These are phyloP conservation scores for Mycena rosella DNA, from an alignment of 768 basidiomycete genomes.

Conservation along the genomic window DNA sequence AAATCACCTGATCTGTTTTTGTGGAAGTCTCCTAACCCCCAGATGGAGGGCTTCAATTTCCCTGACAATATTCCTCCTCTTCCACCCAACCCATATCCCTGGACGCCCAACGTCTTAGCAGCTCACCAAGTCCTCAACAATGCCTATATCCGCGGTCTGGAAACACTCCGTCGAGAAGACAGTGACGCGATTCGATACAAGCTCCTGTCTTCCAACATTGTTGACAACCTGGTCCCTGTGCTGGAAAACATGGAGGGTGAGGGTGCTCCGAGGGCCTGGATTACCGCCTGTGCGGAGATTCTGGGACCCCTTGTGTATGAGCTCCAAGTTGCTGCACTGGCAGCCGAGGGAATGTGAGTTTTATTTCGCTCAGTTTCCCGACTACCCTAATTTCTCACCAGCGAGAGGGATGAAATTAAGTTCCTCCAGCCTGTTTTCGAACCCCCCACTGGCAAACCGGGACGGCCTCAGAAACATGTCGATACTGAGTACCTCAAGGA, in stretches of 20 bases:
- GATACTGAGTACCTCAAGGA: not conserved
- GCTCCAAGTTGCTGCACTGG: slow-evolving; percentile 1
- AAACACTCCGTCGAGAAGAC: slow-evolving; percentile 2
- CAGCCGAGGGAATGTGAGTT: slow-evolving; percentile 17
- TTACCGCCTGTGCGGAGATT: slow-evolving; percentile 1
- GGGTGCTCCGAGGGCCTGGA: slow-evolving; percentile 4
- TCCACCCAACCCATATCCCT: not conserved
- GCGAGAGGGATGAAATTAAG: slow-evolving; percentile 1
- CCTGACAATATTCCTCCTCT: not conserved
- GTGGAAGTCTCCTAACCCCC: no score
- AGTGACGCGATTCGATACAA: slow-evolving; percentile 4
- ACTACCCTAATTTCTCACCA: no score
- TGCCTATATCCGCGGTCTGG: not conserved
- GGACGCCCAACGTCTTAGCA: not conserved
- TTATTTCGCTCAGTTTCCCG: not conserved
- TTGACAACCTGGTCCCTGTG: not conserved
- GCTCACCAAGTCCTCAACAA: not conserved
- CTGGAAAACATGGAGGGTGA: slow-evolving; percentile 3
- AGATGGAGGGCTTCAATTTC: slow-evolving; percentile 8
- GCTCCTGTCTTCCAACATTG: slow-evolving; percentile 15
- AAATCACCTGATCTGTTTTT: no score
- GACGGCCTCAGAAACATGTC: no score
- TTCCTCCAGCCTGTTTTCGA: slow-evolving; percentile 5
- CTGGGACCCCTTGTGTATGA: slow-evolving; percentile 23
- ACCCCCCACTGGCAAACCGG: not conserved